Conservation (phyloP, 164 flowering plant genomes). For the Hamamelis virginiana region DNA sequence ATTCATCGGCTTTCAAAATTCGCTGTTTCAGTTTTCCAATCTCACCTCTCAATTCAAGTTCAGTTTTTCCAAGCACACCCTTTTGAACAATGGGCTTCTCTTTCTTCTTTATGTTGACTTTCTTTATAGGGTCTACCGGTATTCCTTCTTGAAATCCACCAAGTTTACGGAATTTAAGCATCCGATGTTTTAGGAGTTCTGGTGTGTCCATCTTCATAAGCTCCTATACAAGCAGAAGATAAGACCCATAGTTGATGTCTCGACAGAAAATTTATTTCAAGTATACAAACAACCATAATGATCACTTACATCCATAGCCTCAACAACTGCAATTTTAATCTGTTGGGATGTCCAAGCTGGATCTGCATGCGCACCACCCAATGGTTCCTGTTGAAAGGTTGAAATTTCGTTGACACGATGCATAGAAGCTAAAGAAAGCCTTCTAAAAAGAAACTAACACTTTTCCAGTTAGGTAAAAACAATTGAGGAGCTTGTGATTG, state of each 20-base stretch:
- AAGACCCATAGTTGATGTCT: no score
- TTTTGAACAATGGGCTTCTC: conserved; percentile 33
- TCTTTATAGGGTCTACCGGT: conserved; percentile 57
- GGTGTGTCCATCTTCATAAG: conserved; percentile 66
- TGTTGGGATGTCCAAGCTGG: no score
- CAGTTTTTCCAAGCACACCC: conserved; percentile 16
- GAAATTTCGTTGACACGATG: neutral
- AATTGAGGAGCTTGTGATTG: neutral
- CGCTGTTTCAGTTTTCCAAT: conserved; percentile 64
- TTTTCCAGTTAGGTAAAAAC: neutral
- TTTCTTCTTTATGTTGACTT: conserved; percentile 67
- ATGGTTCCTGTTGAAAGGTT: no score
- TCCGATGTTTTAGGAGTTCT: conserved; percentile 58
- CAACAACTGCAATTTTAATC: no score
- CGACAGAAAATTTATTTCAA: no score
- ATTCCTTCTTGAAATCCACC: conserved; percentile 79
- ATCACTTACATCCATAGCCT: no score
- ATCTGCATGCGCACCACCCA: no score
- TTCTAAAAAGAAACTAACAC: neutral
- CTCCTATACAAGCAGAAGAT: conserved; percentile 51
- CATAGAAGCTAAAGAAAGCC: neutral
- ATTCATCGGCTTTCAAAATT: conserved; percentile 49
- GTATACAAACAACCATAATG: neutral
- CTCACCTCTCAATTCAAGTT: conserved; percentile 51
- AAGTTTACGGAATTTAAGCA: conserved; percentile 66